These are phyloP conservation scores for Macrophomina phaseolina DNA, from an alignment of 2,329 filamentous ascomycete species.

Conservation along the genomic window DNA sequence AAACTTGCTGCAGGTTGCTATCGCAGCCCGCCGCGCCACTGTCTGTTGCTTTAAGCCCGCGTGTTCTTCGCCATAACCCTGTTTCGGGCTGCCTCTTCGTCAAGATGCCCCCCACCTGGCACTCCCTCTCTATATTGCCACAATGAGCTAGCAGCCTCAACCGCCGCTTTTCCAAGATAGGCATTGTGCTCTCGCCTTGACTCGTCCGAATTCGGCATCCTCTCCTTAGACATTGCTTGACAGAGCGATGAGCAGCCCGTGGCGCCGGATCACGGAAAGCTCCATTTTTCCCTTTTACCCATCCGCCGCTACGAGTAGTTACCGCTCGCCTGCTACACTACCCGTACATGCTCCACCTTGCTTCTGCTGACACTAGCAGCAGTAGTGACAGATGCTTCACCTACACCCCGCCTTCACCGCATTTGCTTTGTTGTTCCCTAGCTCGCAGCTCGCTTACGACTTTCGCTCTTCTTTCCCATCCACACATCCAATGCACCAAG, in stretches of 20 bases:
- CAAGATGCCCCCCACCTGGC: neutral
- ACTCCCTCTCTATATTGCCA: neutral
- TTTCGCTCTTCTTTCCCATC: neutral
- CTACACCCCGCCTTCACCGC: neutral
- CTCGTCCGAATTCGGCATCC: neutral
- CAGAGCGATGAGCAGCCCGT: neutral
- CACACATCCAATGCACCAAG: neutral
- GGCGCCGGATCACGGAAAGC: neutral
- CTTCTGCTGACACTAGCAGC: neutral
- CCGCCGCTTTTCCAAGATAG: constrained; percentile 3
- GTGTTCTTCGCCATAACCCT: neutral
- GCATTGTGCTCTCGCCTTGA: neutral
- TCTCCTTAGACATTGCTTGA: neutral
- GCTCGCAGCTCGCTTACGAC: neutral
- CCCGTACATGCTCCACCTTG: neutral
- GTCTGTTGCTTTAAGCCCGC: neutral
- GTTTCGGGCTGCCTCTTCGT: neutral
- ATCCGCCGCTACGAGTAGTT: neutral
- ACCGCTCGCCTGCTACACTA: neutral
- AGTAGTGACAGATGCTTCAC: neutral
- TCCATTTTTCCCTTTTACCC: constrained; percentile 1
- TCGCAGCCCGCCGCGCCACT: neutral
- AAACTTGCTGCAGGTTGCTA: too few relatives aligned
- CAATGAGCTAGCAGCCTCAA: neutral
- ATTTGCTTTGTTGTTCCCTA: neutral